A percentile compares a stretch with the other conserved stretches of the same genome.
phyloP scores from a whole-genome alignment of 345 rosid species.

The Eucalyptus brandiana region DNA sequence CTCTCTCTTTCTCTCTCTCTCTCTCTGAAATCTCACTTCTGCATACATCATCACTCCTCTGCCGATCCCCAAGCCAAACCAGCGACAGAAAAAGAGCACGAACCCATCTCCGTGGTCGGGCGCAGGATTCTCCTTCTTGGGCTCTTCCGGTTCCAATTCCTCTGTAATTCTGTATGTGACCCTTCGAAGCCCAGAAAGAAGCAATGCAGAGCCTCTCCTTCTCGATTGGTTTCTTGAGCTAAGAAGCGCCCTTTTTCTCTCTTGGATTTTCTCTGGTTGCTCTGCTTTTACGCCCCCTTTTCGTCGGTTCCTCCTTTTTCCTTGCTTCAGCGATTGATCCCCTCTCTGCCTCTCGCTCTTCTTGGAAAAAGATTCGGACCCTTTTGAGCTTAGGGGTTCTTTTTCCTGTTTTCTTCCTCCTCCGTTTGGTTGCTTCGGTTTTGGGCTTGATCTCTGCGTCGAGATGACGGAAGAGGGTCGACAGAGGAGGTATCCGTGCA shows the following conservation, averaged over 20 bases:
- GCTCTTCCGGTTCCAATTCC: background rate
- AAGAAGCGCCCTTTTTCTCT: background rate
- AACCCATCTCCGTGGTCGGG: background rate
- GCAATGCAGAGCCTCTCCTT: background rate
- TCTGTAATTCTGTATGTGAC: background rate
- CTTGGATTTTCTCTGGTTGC: background rate
- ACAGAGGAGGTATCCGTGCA: constrained; percentile 4
- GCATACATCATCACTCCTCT: background rate
- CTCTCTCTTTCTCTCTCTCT: background rate
- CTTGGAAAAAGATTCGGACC: background rate
- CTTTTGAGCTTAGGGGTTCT: background rate
- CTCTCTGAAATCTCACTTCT: background rate
- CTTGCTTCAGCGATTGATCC: background rate
- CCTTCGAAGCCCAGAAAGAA: background rate
- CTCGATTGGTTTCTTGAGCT: background rate
- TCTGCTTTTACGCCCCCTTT: background rate
- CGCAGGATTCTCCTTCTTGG: background rate
- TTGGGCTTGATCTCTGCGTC: background rate
- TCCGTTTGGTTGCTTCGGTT: background rate
- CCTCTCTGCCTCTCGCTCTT: background rate
- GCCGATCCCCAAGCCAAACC: background rate
- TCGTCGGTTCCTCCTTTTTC: background rate
- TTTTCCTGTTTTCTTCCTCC: background rate
- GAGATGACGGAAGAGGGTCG: background rate
- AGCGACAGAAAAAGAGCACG: background rate